Conservation (phyloP, 129 eudicot genomes). For the Centrapalus pauciflorus region DNA sequence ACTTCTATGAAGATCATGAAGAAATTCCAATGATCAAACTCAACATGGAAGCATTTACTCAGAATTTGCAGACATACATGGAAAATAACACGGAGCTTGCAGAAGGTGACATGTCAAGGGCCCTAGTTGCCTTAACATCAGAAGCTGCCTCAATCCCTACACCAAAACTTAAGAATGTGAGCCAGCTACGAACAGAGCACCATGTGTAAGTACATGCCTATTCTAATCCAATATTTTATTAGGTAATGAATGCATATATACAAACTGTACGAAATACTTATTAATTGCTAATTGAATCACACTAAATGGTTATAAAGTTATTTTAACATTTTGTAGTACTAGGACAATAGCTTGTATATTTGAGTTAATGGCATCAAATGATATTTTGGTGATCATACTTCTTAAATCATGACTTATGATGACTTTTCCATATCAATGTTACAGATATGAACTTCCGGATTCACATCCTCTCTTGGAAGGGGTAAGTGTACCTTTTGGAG, state of each 20-base stretch:
- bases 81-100: conserved; percentile 57
- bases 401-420: background rate
- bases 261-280: background rate
- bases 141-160: conserved; percentile 91
- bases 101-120: conserved; percentile 72
- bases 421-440: conserved; percentile 7
- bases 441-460: conserved; percentile 99
- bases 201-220: conserved; percentile 68
- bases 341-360: background rate
- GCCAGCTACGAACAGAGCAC: conserved; percentile 95
- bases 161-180: conserved; percentile 85
- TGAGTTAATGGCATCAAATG: too few relatives aligned
- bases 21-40: conserved; percentile 86
- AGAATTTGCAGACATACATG: conserved; percentile 59
- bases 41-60: conserved; percentile 73
- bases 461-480: conserved; percentile 79
- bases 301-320: background rate
- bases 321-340: background rate
- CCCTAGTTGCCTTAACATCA: conserved; percentile 79
- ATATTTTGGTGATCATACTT: too few relatives aligned
- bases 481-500: conserved; percentile 46
- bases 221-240: background rate
- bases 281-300: background rate
- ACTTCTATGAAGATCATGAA: conserved; percentile 55
- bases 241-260: background rate